These are phyloP conservation scores for Biancaea sappan DNA, from an alignment of 306 rosid genomes.

Conservation along the genomic window DNA sequence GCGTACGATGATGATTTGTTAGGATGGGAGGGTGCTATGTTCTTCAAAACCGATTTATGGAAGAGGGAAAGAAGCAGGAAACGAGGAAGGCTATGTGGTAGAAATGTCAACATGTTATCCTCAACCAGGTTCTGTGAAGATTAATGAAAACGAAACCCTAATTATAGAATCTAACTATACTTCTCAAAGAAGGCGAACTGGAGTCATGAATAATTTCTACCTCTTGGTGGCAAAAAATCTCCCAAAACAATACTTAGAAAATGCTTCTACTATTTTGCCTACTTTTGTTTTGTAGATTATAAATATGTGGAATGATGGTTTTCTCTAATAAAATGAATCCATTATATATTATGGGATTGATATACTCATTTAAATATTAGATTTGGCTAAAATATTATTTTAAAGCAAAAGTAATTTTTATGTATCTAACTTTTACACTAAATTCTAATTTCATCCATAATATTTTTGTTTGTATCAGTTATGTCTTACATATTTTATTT, in stretches of 20 bases:
- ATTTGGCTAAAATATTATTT: too few relatives aligned
- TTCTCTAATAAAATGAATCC: too few relatives aligned
- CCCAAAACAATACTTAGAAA: neutral
- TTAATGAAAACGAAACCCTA: neutral
- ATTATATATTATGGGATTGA: neutral
- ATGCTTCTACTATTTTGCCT: neutral
- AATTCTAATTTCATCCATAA: too few relatives aligned
- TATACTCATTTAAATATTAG: too few relatives aligned
- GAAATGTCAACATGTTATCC: neutral
- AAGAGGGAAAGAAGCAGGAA: neutral
- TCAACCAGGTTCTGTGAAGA: neutral
- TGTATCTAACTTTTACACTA: too few relatives aligned
- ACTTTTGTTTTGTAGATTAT: too few relatives aligned
- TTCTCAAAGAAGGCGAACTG: neutral
- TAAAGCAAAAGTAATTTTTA: too few relatives aligned
- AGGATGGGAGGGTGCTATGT: neutral
- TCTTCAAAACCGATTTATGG: neutral
- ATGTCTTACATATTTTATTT: too few relatives aligned
- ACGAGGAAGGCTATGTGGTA: neutral
- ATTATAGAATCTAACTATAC: neutral
- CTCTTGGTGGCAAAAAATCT: neutral
- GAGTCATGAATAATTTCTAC: neutral
- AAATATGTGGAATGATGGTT: too few relatives aligned
- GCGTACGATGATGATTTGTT: neutral
- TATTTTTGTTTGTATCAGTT: too few relatives aligned